These are phyloP conservation scores for Funneliformis geosporum DNA, from an alignment of 192 early-diverging fungal genomes.

Conservation along the genomic window DNA sequence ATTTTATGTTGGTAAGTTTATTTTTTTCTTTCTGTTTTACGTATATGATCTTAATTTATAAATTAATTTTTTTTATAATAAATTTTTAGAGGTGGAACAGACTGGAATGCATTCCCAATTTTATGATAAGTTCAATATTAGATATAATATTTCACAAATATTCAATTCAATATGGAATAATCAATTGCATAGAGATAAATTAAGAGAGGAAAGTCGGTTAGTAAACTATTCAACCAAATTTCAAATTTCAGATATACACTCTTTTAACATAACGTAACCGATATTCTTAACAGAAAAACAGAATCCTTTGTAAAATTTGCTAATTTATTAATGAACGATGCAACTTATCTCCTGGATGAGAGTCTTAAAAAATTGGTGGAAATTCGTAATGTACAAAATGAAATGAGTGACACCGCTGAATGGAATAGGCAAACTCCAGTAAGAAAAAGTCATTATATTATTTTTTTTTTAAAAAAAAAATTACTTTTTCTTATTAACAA, in stretches of 20 bases:
- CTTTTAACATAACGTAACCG: neutral
- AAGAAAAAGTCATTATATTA: slow-evolving; percentile 4
- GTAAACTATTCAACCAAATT: slow-evolving; percentile 17
- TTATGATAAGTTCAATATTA: slow-evolving; percentile 98
- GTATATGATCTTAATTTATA: neutral
- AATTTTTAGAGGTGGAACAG: slow-evolving; percentile 80
- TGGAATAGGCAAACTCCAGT: slow-evolving; percentile 57
- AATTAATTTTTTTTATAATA: neutral
- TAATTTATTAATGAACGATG: slow-evolving; percentile 93
- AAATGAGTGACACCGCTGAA: slow-evolving; percentile 62
- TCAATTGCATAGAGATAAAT: slow-evolving; percentile 64
- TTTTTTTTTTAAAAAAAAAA: neutral
- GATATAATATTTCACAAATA: slow-evolving; percentile 93
- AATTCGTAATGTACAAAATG: slow-evolving; percentile 79
- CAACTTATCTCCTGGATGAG: slow-evolving; percentile 93
- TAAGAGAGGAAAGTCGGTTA: slow-evolving; percentile 63
- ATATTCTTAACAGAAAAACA: slow-evolving; percentile 43
- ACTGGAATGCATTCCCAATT: slow-evolving; percentile 92
- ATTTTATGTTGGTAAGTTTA: slow-evolving; percentile 82
- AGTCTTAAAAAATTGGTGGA: slow-evolving; percentile 81
- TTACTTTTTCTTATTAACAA: neutral
- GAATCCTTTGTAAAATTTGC: slow-evolving; percentile 88
- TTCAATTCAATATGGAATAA: slow-evolving; percentile 82
- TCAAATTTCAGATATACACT: neutral
- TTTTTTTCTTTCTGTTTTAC: neutral